Base-by-base conservation (phyloP, 805 yeast genomes). In the Teunomyces stri region DNA sequence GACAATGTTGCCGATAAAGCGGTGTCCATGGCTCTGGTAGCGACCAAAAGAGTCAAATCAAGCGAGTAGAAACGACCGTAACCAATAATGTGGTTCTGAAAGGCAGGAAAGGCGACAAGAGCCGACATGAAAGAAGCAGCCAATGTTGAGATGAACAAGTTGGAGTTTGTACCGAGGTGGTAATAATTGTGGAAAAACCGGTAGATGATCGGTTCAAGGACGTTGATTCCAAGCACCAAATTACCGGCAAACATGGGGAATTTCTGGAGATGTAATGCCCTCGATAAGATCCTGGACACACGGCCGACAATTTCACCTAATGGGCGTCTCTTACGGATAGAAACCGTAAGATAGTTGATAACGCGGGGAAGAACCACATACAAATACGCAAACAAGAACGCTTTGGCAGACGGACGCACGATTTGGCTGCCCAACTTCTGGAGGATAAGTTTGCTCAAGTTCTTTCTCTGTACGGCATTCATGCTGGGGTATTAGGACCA, bases 1-100 rank as follows among this genome's bases (percentile, higher is more conserved):
- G 56, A 43, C 30, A 56, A 46, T 4, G 52, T 28, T 2, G 69
- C 60, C 1, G 66, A 54, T 2, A 64, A 44, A 2, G 60, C 51
- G 4, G 75, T 66, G 51, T 70, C 75, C 25, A 62, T 39, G 11
- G 74, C 72, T 42, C 75, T 61, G 4, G 68, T 65, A 5, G 61
- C 62, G 34, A 70, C 57, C 46, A 70, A 59, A 20, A 70, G 58
- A 3, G 74, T 68, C 44, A 70, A 58, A 47, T 70, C 75, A 29
- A 69, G 55, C 20, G 73, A 65, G 47, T 58, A 54, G 50, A 59
- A 64, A 31, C 74, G 55, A 15, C 66, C 65, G 43, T 61, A 57
- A 12, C 56, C 51, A 31, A 61, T 47, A 18, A 65, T 57, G 47
- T 65, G 68, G 36, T 48, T 53, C 53, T 70, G 75, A 51, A 60